Base-by-base conservation (phyloP, 2,329 filamentous ascomycete genomes). In the Bretziella fagacearum region DNA sequence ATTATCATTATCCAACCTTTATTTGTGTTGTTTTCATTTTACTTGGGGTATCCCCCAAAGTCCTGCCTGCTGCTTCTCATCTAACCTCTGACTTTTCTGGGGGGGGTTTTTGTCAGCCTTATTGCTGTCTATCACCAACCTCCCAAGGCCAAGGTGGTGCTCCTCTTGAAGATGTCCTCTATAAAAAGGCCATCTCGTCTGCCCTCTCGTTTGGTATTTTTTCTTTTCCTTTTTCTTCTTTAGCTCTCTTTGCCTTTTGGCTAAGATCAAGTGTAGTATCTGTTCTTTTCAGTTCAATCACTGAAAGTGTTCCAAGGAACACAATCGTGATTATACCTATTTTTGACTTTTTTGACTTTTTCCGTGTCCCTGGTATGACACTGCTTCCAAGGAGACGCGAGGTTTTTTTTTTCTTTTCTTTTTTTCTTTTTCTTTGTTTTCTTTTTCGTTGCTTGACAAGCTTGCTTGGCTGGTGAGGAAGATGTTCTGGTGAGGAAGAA, bases 251-350 rank as follows among this genome's bases (percentile, higher is more conserved):
- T 51, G 50, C 50, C 67, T 69, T 71, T 71, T 76, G 71, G 76
- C 76, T 83, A 82, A 84, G 81, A 85, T 85, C 81, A 85, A 84
- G 80, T 85, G 81, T 84, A 85, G 81, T 85, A 85, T 84, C 81
- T 85, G 81, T 87, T 87, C 82, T 87, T 86, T 83, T 84, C 79
- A 87, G 82, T 85, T 87, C 87, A 86, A 86, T 85, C 79, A 81
- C 82, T 87, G 81, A 81, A 84, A 85, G 73, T 72, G 70, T 69
- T 70, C 77, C 74, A 82, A 67, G 71, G 77, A 70, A 69, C 68
- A 69, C 70, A 75, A 73, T 72, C 70, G 69, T 77, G 79, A 84
- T 87, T 87, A 84, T 76, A 76, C 80, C 70, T 73, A 84, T 89
- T 82, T 80, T 51, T 51, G 50, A 32, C 46, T 39, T 33, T 51